Conservation (phyloP, 2,329 filamentous ascomycete species). For the Calonectria pseudoturangicola region DNA sequence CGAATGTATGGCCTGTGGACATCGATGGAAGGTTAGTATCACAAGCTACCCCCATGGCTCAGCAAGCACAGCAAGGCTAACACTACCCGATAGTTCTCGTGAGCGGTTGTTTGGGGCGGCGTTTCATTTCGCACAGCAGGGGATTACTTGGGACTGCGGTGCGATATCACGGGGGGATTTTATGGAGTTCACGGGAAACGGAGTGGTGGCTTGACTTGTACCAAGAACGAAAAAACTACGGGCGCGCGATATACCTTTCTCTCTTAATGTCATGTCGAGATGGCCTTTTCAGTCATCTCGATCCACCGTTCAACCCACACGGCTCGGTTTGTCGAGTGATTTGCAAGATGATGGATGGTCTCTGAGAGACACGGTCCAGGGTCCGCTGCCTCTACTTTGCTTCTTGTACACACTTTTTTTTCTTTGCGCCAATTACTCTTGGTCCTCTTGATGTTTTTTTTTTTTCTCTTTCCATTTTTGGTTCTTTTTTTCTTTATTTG, state of each 20-base stretch:
- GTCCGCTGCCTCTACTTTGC: constrained; percentile 15
- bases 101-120: constrained; percentile 37
- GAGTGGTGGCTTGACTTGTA: constrained; percentile 53
- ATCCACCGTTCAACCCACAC: not conserved
- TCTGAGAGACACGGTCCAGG: constrained; percentile 27
- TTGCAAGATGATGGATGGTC: constrained; percentile 10
- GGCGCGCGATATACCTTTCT: constrained; percentile 50
- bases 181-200: constrained; percentile 52
- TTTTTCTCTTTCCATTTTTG: not conserved
- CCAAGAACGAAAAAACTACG: constrained; percentile 50
- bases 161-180: constrained; percentile 42
- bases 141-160: constrained; percentile 39
- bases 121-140: constrained; percentile 46
- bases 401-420: constrained; percentile 26
- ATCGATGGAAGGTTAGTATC: constrained; percentile 80
- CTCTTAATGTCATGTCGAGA: constrained; percentile 42
- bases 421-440: not conserved
- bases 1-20: constrained; percentile 81
- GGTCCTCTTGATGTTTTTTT: not conserved
- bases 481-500: constrained; percentile 13
- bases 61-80: constrained; percentile 31
- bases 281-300: constrained; percentile 30
- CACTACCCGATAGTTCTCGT: constrained; percentile 51
- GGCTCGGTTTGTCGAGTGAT: constrained; percentile 18
- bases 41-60: not conserved